phyloP scores from a whole-genome alignment of 2,329 filamentous ascomycete species.

The Cladophialophora yegresii region DNA sequence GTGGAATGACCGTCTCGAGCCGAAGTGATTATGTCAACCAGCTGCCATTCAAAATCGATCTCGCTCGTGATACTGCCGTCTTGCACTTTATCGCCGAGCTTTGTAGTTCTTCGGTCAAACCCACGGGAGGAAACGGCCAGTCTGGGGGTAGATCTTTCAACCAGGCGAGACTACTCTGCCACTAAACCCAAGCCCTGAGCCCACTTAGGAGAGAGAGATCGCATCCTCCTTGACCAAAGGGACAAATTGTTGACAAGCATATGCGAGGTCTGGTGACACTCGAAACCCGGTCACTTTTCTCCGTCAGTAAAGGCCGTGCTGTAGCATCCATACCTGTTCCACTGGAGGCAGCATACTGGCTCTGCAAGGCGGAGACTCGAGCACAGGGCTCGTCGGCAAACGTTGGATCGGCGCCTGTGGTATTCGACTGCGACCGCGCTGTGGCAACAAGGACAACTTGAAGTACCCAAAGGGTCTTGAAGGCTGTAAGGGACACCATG shows the following conservation, averaged over 20 bases:
- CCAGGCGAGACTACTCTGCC: slow-evolving; percentile 53
- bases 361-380: slow-evolving; percentile 1
- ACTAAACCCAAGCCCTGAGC: slow-evolving; percentile 40
- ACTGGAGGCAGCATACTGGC: slow-evolving; percentile 1
- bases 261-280: slow-evolving; percentile 11
- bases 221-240: slow-evolving; percentile 18
- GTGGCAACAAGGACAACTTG: not conserved
- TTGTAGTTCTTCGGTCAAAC: slow-evolving; percentile 52
- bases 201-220: slow-evolving; percentile 10
- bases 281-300: not conserved
- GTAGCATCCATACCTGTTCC: not conserved
- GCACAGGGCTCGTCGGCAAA: slow-evolving; percentile 4
- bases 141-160: slow-evolving; percentile 56
- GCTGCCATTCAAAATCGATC: slow-evolving; percentile 56
- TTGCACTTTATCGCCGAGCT: slow-evolving; percentile 48
- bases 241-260: slow-evolving; percentile 19
- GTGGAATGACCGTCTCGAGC: slow-evolving; percentile 64
- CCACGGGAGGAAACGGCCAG: slow-evolving; percentile 54
- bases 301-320: not conserved
- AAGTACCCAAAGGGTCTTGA: slow-evolving; percentile 2
- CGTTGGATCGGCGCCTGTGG: not conserved
- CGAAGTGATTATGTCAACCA: slow-evolving; percentile 56
- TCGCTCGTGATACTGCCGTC: slow-evolving; percentile 53
- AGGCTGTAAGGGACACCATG: not conserved
- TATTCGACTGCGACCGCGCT: slow-evolving; percentile 2